These are phyloP conservation scores for Fusarium luffae DNA, from an alignment of 2,329 filamentous ascomycete species.

Conservation along the genomic window DNA sequence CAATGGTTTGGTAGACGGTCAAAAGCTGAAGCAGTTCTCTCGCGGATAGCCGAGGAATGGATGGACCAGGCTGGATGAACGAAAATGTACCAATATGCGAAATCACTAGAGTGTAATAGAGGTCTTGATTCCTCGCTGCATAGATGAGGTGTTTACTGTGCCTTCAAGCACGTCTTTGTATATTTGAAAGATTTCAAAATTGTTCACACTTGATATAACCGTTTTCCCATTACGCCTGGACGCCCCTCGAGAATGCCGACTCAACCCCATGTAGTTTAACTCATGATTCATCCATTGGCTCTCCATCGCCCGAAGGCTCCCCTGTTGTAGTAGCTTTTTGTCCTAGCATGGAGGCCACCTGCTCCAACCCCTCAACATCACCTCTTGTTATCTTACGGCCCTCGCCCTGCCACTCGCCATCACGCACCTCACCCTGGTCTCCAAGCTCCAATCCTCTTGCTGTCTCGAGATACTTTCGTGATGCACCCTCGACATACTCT, in stretches of 20 bases:
- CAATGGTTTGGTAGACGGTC: conserved; percentile 52
- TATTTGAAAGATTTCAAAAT: conserved; percentile 17
- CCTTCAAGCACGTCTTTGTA: conserved; percentile 23
- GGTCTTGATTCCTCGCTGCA: conserved; percentile 36
- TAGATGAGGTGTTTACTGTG: conserved; percentile 18
- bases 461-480: conserved; percentile 78
- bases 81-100: conserved; percentile 9
- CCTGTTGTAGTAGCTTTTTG: conserved; percentile 5
- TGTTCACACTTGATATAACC: conserved; percentile 1
- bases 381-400: conserved; percentile 61
- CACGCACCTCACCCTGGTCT: conserved; percentile 68
- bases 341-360: conserved; percentile 59
- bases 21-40: conserved; percentile 7
- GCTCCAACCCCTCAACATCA: conserved; percentile 69
- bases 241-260: conserved; percentile 4
- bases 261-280: neutral
- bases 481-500: conserved; percentile 85
- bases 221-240: conserved; percentile 29
- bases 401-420: conserved; percentile 71
- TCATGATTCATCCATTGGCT: conserved; percentile 48
- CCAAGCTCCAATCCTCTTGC: conserved; percentile 74
- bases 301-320: conserved; percentile 12
- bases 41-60: neutral
- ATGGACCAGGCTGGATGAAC: neutral
- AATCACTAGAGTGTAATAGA: conserved; percentile 27